Evolutionary conservation across 345 rosid genomes (phyloP).

Genomic region (Camelina neglecta): DNA sequence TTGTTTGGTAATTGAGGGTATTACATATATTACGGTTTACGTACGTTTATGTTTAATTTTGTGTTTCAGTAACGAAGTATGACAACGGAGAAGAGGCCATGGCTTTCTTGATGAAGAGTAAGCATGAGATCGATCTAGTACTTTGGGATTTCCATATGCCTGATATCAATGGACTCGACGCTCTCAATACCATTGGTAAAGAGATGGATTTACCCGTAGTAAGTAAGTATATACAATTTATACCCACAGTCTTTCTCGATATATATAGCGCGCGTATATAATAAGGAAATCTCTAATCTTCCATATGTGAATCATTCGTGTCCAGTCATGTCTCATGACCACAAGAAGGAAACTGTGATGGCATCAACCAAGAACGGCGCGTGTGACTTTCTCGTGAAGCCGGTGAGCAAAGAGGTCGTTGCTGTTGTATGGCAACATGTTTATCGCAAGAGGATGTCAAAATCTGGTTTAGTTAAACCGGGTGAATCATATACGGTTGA

Average conservation of each 20-base stretch:
- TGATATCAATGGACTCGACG: constrained; percentile 25
- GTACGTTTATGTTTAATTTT: not conserved
- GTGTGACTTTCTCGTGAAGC: constrained; percentile 39
- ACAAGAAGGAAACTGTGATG: constrained; percentile 24
- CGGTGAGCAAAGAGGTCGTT: constrained; percentile 25
- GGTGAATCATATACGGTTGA: not conserved
- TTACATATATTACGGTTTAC: not conserved
- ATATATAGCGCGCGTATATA: not conserved
- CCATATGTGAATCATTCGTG: constrained; percentile 1
- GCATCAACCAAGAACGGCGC: constrained; percentile 26
- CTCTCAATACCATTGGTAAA: constrained; percentile 28
- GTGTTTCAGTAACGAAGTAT: constrained; percentile 26
- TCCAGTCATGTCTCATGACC: constrained; percentile 35
- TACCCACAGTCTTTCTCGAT: not conserved
- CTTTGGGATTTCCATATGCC: constrained; percentile 40
- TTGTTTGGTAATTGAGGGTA: not conserved
- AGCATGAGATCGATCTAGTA: constrained; percentile 36
- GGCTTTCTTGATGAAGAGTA: constrained; percentile 19
- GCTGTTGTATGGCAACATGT: constrained; percentile 40
- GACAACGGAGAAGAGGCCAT: constrained; percentile 30
- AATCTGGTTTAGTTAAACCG: constrained; percentile 15
- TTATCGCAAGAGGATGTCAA: constrained; percentile 17
- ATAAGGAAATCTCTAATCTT: not conserved
- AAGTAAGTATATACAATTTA: constrained; percentile 24
- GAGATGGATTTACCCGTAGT: constrained; percentile 35